Evolutionary conservation across 116 monocot genomes (phyloP), one percentile per base, ranked within the genome.

Genomic region (Posidonia oceanica): DNA sequence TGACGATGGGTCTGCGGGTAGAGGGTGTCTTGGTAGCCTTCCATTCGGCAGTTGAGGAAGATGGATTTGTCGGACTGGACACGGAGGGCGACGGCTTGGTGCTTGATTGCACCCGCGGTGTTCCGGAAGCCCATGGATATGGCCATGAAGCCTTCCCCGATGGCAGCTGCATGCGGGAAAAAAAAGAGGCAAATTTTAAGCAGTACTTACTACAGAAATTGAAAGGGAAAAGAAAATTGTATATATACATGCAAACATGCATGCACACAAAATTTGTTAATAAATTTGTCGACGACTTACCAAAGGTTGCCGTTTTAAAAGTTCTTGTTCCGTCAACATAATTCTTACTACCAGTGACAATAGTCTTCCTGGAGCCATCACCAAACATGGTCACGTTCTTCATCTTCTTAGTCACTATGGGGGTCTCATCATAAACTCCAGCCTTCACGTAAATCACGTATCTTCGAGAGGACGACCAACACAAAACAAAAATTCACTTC

Each of bases 21-120:
- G 22, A 92, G 85, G 11, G 97, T 98, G 85, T 87, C 93, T 65
- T 98, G 97, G 83, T 87, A 90, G 36, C 89, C 97, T 48, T 92
- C 97, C 74, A 98, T 82, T 54, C 84, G 70, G 90, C 97, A 98
- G 75, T 80, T 78, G 74, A 87, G 74, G 90, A 98, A 98, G 76
- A 98, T 67, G n/a, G 87, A 42, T 5, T 69, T 71, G 79, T 95
- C 95, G 41, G 88, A 80, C 51, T 81, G 78, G 51, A 91, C 91
- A 3, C 87, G 87, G 23, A 94, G 80, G 17, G 94, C 94, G 66
- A 87, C 85, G 54, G 94, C 94, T 66, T 94, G 90, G 72, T 90
- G 81, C 76, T 88, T 88, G 44, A 37, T 58, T 0, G 85, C 71
- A 2, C 94, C 94, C 18, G 94, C 94, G 5, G 85, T 87, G 83